phyloP scores from a whole-genome alignment of 495 filamentous ascomycete species.

The Penicillium cosmopolitanum region DNA sequence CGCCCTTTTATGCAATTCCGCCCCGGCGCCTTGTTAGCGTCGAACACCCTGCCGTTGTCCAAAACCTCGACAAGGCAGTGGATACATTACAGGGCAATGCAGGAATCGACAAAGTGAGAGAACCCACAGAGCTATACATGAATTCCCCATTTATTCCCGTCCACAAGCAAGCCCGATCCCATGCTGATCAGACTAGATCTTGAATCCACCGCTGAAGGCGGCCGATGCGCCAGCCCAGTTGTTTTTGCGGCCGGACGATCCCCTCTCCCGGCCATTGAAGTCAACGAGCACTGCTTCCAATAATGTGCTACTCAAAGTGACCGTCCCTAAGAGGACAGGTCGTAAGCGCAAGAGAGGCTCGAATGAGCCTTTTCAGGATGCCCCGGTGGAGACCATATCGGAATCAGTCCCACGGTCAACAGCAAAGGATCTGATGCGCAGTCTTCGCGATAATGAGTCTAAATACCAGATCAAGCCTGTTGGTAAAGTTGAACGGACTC shows the following conservation, averaged over 20 bases:
- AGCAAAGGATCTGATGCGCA: slow-evolving; percentile 58
- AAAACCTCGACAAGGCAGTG: slow-evolving; percentile 80
- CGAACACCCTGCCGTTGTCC: slow-evolving; percentile 86
- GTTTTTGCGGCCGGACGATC: slow-evolving; percentile 76
- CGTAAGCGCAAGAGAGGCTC: slow-evolving; percentile 80
- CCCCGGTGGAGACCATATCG: slow-evolving; percentile 7
- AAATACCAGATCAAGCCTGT: slow-evolving; percentile 72
- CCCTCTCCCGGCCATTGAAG: slow-evolving; percentile 70
- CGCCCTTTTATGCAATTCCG: slow-evolving; percentile 64
- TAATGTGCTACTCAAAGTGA: slow-evolving; percentile 84
- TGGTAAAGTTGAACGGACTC: slow-evolving; percentile 74
- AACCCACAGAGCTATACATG: not conserved
- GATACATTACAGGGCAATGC: slow-evolving; percentile 72
- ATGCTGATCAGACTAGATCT: slow-evolving; percentile 38
- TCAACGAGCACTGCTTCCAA: slow-evolving; percentile 72
- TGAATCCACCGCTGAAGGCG: slow-evolving; percentile 39
- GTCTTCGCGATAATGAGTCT: slow-evolving; percentile 69
- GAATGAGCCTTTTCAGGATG: slow-evolving; percentile 60
- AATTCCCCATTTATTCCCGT: not conserved
- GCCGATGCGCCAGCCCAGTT: slow-evolving; percentile 52
- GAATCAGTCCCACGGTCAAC: slow-evolving; percentile 26
- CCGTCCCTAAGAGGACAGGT: slow-evolving; percentile 83
- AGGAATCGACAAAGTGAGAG: slow-evolving; percentile 66
- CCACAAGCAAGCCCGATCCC: not conserved
- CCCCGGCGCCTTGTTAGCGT: slow-evolving; percentile 68